Percentiles rank a stretch among this genome's conserved stretches.
Evolutionary conservation across 2,329 filamentous ascomycete genomes (phyloP).

Genomic region (Monilinia fructigena): DNA sequence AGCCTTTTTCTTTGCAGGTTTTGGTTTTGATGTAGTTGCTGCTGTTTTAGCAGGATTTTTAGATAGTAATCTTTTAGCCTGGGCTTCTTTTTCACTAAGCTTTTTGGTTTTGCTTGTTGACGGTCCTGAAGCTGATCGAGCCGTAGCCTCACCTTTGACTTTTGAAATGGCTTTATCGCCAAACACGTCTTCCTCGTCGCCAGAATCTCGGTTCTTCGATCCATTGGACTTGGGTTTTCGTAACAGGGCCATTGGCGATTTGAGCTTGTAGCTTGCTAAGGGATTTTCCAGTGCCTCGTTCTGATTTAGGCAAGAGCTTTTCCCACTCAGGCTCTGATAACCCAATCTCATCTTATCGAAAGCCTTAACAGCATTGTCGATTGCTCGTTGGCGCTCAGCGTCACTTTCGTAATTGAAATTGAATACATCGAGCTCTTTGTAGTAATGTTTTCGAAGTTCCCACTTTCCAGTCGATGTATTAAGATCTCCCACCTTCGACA

Average conservation of each 20-base stretch:
- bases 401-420: slow-evolving; percentile 56
- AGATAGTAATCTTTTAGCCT: slow-evolving; percentile 55
- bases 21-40: slow-evolving; percentile 27
- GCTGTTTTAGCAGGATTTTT: slow-evolving; percentile 39
- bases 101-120: slow-evolving; percentile 57
- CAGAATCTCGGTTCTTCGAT: slow-evolving; percentile 51
- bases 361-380: slow-evolving; percentile 59
- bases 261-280: slow-evolving; percentile 61
- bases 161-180: slow-evolving; percentile 40
- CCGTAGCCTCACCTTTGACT: slow-evolving; percentile 46
- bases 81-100: slow-evolving; percentile 51
- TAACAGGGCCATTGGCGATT: slow-evolving; percentile 53
- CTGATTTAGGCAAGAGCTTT: slow-evolving; percentile 55
- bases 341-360: slow-evolving; percentile 59
- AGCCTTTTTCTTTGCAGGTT: slow-evolving; percentile 29
- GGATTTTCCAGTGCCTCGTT: slow-evolving; percentile 59
- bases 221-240: slow-evolving; percentile 53
- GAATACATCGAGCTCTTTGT: slow-evolving; percentile 65
- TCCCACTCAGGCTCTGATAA: slow-evolving; percentile 60
- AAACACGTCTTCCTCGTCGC: slow-evolving; percentile 45
- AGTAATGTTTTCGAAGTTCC: slow-evolving; percentile 56
- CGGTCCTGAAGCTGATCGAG: slow-evolving; percentile 53
- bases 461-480: slow-evolving; percentile 50
- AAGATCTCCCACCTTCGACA: slow-evolving; percentile 58
- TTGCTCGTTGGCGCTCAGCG: slow-evolving; percentile 57